Evolutionary conservation across 2,329 filamentous ascomycete genomes (phyloP), one percentile per base, ranked within the genome.

Genomic region (Pleomassaria siparia): DNA sequence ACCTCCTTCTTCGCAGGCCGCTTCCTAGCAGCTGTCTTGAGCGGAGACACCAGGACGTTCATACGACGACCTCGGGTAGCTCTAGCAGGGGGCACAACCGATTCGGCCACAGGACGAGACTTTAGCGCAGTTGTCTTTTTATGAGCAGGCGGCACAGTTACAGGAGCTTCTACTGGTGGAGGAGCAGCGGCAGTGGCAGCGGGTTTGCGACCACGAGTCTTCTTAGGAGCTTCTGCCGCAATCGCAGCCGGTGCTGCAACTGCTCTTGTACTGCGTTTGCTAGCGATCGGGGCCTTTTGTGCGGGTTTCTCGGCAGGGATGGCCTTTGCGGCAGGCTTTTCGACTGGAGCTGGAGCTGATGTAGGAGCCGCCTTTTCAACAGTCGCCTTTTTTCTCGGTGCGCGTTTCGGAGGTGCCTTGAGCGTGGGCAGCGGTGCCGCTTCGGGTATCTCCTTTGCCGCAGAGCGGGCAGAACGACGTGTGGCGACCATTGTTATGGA

Each of bases 401-500:
- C 29, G 15, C 41, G 41, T 16, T 44, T 44, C 4, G 30, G 28
- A 10, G 41, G 41, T 11, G 41, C 41, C 29, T 44, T 44, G 18
- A 36, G 41, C 30, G 21, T 26, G 13, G 29, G 28, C 16, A 18
- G 20, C 6, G 41, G 20, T 20, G 30, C 30, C 21, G 20, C 26
- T n/a, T 44, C 29, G 3, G 41, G 26, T 7, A 30, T 30, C 41
- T 44, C 25, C 24, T 40, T 26, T 21, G 22, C 25, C 3, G 37
- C 37, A 16, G 22, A 29, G 13, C n/a, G n/a, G n/a, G n/a, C n/a
- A n/a, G n/a, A n/a, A n/a, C n/a, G n/a, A n/a, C 37, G 37, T 26
- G 37, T 40, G 13, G 37, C 25, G 37, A 40, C 37, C 37, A 40
- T 40, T 20, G 35, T 22, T 22, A 9, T 12, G 20, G n/a, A 22